Evolutionary conservation across 2,329 filamentous ascomycete species (phyloP).

Genomic region (Magnaporthiopsis poae): DNA sequence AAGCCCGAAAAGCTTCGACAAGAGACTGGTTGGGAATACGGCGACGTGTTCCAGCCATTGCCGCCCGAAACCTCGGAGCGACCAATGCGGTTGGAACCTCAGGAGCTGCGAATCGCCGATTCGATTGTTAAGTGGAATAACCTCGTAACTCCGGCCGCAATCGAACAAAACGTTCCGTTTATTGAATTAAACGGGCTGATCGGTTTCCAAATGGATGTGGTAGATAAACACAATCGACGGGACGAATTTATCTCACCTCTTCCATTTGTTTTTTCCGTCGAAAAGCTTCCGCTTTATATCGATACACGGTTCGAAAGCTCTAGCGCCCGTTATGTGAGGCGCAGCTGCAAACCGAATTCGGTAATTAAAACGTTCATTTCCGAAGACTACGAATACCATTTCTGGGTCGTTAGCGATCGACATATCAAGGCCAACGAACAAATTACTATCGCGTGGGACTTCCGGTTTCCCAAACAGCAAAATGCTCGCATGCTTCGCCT

Average conservation of each 20-base stretch:
- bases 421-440: conserved; percentile 59
- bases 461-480: conserved; percentile 46
- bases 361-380: conserved; percentile 76
- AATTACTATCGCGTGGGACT: conserved; percentile 60
- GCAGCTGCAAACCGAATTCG: conserved; percentile 85
- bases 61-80: conserved; percentile 33
- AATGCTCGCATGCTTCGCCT: conserved; percentile 46
- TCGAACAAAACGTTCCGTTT: conserved; percentile 47
- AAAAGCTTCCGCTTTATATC: conserved; percentile 79
- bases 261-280: conserved; percentile 80
- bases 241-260: conserved; percentile 52
- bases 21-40: conserved; percentile 55
- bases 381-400: conserved; percentile 70
- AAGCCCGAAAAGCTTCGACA: conserved; percentile 59
- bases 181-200: conserved; percentile 70
- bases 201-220: conserved; percentile 60
- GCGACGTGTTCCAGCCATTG: conserved; percentile 58
- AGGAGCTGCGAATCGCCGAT: conserved; percentile 36
- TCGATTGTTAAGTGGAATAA: conserved; percentile 61
- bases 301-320: conserved; percentile 84
- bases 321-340: conserved; percentile 73
- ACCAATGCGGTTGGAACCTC: conserved; percentile 41
- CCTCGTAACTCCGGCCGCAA: conserved; percentile 41
- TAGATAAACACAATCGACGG: conserved; percentile 58
- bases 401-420: conserved; percentile 80